Conservation (phyloP, 768 basidiomycete species). For the Tulasnella sp. region DNA sequence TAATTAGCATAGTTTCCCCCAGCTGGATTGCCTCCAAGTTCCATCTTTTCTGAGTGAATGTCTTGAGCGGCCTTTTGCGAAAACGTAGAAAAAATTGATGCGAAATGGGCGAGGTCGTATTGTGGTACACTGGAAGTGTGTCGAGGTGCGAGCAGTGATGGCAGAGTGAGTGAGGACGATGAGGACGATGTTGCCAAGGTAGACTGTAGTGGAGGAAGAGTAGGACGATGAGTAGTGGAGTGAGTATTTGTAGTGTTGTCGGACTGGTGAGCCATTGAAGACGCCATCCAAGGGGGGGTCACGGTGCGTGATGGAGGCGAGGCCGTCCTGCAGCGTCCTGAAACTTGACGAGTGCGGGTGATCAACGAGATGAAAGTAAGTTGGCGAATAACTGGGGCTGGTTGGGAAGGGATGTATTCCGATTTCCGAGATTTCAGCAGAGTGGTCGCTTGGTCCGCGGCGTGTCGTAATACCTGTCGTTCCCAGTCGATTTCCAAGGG, state of each 20-base stretch:
- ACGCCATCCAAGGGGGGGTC: background rate
- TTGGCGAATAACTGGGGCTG: background rate
- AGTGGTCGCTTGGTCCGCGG: conserved; percentile 7
- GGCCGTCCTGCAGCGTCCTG: background rate
- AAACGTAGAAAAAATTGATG: conserved; percentile 13
- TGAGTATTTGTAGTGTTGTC: conserved; percentile 20
- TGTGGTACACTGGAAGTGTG: background rate
- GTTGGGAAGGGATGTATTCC: background rate
- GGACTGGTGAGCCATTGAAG: conserved; percentile 15
- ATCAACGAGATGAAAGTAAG: background rate
- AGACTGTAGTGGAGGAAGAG: conserved; percentile 1
- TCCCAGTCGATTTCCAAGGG: conserved; percentile 7
- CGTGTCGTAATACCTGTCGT: background rate
- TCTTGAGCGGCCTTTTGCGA: conserved; percentile 16
- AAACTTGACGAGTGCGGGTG: background rate
- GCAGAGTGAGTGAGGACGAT: background rate
- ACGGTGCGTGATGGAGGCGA: conserved; percentile 9
- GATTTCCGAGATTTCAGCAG: conserved; percentile 13
- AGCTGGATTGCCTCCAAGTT: background rate
- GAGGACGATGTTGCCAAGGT: background rate
- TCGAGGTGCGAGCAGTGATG: background rate
- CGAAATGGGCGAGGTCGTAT: conserved; percentile 21
- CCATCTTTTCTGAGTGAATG: background rate
- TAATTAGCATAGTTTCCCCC: background rate
- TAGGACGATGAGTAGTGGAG: conserved; percentile 7